These are phyloP conservation scores for Lactarius pseudohatsudake DNA, from an alignment of 768 basidiomycete species.

Conservation along the genomic window DNA sequence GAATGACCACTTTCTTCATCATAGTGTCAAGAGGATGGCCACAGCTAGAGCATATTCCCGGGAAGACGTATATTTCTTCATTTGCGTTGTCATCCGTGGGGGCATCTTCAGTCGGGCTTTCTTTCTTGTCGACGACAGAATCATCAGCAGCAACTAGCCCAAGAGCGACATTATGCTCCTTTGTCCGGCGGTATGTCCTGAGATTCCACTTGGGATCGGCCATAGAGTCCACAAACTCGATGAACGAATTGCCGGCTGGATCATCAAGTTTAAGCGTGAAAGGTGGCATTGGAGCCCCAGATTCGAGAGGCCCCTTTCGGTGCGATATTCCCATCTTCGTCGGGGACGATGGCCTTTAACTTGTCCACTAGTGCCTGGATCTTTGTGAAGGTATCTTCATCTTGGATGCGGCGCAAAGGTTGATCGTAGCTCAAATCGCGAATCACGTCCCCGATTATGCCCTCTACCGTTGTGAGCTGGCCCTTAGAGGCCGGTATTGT, in stretches of 20 bases:
- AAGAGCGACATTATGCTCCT: constrained; percentile 76
- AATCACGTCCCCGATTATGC: constrained; percentile 79
- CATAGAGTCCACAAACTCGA: constrained; percentile 85
- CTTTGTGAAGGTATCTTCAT: constrained; percentile 66
- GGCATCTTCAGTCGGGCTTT: constrained; percentile 28
- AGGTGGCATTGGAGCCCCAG: constrained; percentile 56
- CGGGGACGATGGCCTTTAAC: constrained; percentile 61
- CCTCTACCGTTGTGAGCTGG: constrained; percentile 96
- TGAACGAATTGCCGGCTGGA: constrained; percentile 94
- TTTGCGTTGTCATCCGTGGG: constrained; percentile 45
- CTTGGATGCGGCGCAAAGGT: constrained; percentile 76
- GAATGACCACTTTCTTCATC: constrained; percentile 96
- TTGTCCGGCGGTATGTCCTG: constrained; percentile 74
- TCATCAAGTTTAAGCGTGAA: constrained; percentile 90
- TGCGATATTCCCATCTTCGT: constrained; percentile 41
- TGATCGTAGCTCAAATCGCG: constrained; percentile 81
- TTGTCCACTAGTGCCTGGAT: constrained; percentile 75
- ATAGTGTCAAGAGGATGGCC: constrained; percentile 77
- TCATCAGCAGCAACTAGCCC: constrained; percentile 65
- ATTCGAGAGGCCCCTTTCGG: constrained; percentile 39
- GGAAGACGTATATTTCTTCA: constrained; percentile 90
- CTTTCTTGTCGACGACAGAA: constrained; percentile 18
- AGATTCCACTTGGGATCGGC: constrained; percentile 93
- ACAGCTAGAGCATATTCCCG: constrained; percentile 86
- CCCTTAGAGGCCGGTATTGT: constrained; percentile 89